phyloP scores from a whole-genome alignment of 2,329 filamentous ascomycete species.

The Lachnellula arida region DNA sequence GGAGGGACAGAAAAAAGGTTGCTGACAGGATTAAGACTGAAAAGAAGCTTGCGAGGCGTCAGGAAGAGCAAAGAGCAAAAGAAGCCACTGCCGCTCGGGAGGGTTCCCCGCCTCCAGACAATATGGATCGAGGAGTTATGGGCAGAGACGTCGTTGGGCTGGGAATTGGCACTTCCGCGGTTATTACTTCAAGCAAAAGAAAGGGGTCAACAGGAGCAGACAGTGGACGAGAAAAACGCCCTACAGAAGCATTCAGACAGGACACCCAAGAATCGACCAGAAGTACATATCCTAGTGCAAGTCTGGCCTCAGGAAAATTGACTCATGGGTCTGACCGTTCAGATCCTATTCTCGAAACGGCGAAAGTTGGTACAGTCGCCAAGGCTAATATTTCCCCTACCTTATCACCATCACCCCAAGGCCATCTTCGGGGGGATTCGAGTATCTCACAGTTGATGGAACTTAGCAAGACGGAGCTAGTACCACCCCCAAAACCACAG shows the following conservation, averaged over 20 bases:
- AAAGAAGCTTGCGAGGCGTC: constrained; percentile 58
- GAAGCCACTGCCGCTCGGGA: constrained; percentile 49
- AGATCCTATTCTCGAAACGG: constrained; percentile 41
- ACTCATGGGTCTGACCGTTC: constrained; percentile 28
- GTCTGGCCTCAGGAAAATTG: constrained; percentile 24
- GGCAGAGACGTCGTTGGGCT: constrained; percentile 54
- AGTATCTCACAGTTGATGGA: constrained; percentile 50
- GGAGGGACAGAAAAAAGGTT: constrained; percentile 68
- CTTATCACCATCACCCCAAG: constrained; percentile 39
- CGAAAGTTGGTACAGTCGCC: constrained; percentile 43
- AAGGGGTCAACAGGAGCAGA: constrained; percentile 39
- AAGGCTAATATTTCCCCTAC: constrained; percentile 42
- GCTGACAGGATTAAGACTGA: constrained; percentile 64
- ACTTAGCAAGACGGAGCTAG: constrained; percentile 35
- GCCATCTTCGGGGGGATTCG: constrained; percentile 42
- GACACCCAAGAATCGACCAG: constrained; percentile 16
- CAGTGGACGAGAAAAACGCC: constrained; percentile 32
- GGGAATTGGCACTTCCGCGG: constrained; percentile 51
- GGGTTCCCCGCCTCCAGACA: constrained; percentile 48
- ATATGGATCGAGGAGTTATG: constrained; percentile 56
- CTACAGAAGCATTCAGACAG: constrained; percentile 18
- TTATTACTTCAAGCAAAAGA: constrained; percentile 53
- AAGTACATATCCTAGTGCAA: constrained; percentile 16
- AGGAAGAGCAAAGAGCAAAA: constrained; percentile 61
- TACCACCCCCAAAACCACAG: constrained; percentile 33